Evolutionary conservation across 176 grass and related monocot species (phyloP), one percentile per base, ranked within the genome.

Genomic region (Poa annua): DNA sequence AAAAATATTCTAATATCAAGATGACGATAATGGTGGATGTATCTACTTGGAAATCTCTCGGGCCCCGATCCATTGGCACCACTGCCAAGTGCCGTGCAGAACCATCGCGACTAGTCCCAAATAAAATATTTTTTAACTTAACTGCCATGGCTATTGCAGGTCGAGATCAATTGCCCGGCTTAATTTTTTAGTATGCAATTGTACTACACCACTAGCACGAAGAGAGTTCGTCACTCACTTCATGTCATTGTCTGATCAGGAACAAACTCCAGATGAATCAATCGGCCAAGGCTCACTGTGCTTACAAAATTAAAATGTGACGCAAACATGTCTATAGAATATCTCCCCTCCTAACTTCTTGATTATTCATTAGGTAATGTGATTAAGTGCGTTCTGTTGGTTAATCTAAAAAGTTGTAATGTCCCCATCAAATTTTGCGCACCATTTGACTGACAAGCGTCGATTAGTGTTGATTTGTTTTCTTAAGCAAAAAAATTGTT

Each of bases 61-160:
- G 70, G 44, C 34, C 62, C 13, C 19, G 32, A 36, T 77, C 41
- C 41, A 32, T 39, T 21, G 51, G 38, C 35, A 12, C 19, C 26
- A 21, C 42, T 77, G 80, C 72, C 80, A 83, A 63, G 55, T 83
- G 86, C 55, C 11, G 3, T 50, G 20, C 15, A 33, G 52, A 78
- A 15, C n/a, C 11, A 33, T 8, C 60, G 70, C 44, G 62, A 85
- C 70, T 64, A 44, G 51, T 32, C 52, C 41, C 34, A 77, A 22
- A 48, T 11, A 36, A 10, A 13, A 11, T 25, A 77, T 33, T 77
- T 77, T 12, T 33, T n/a, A 45, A 77, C 54, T 21, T 39, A 70
- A 70, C 3, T 81, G 14, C 11, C 16, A 52, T 53, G 17, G 17
- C 5, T 82, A 35, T 33, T 22, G 80, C 52, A 34, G 17, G 39